Base-by-base conservation (phyloP, 1,139 yeast species). In the Yamadazyma dendronema region DNA sequence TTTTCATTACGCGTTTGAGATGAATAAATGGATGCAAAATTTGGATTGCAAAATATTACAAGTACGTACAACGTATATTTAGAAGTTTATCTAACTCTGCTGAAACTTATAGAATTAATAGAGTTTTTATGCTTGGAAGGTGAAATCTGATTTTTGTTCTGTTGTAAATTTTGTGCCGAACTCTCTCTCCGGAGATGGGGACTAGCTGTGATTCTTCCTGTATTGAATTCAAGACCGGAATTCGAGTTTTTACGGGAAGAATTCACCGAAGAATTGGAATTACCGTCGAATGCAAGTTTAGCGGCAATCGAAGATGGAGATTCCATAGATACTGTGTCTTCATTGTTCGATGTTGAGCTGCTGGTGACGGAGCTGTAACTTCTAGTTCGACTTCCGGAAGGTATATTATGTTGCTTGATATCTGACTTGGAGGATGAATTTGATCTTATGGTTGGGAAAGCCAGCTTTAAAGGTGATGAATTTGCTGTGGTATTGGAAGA, bases 251-350 rank as follows among this genome's bases (percentile, higher is more conserved):
- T 33, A 3, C 39, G 31, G 6, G 47, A 38, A 19, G 46, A 31
- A 7, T 51, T 37, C 27, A 45, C 37, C 8, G 46, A 36, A 3
- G 55, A 41, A 32, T 46, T 46, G 35, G 9, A 19, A 19, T 19
- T 54, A 37, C 59, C 54, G 39, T 46, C 52, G 40, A 58, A 56
- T n/a, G 65, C 65, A 6, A 58, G 46, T 41, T 55, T 58, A 3
- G 65, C 63, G 10, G 66, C 66, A 23, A 59, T 54, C 1, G 68
- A 62, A 4, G 67, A 56, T 3, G 62, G 49, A 1, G 66, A 60
- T 2, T 41, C 44, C n/a, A 27, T 15, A 2, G 34, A 21, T 3
- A 30, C 36, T 17, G 36, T 32, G 17, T 38, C 47, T 21, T 40
- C 41, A 25, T 33, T 30, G 11, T 26, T 26, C 4, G 29, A 26